Evolutionary conservation across 805 yeast genomes (phyloP).

Genomic region (Schizosaccharomyces lindneri): DNA sequence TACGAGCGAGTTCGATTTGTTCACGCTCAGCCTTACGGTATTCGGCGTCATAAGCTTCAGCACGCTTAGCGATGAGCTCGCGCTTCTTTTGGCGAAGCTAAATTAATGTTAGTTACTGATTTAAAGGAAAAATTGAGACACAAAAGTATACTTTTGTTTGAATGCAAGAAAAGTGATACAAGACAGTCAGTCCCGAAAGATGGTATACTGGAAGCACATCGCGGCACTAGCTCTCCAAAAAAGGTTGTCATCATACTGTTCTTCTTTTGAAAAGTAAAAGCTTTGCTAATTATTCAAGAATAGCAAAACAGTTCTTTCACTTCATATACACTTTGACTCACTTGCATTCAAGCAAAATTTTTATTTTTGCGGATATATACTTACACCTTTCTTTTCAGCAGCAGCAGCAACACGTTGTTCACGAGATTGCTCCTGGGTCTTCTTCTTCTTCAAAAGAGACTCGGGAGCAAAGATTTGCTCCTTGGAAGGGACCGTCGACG

Average conservation of each 20-base stretch:
- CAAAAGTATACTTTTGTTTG: not conserved
- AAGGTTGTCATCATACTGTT: slow-evolving; percentile 10
- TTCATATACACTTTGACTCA: too few species aligned
- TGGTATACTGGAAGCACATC: slow-evolving; percentile 51
- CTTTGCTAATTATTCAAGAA: not conserved
- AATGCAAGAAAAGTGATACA: not conserved
- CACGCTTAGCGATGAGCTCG: slow-evolving; percentile 60
- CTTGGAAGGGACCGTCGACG: slow-evolving; percentile 16
- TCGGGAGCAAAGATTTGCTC: slow-evolving; percentile 19
- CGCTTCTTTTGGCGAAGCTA: slow-evolving; percentile 24
- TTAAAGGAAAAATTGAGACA: slow-evolving; percentile 3
- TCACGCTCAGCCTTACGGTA: slow-evolving; percentile 76
- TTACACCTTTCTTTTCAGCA: slow-evolving; percentile 12
- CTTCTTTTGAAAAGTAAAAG: not conserved
- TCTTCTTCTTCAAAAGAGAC: slow-evolving; percentile 26
- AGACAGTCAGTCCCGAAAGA: slow-evolving; percentile 62
- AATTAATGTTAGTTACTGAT: slow-evolving; percentile 7
- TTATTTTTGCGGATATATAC: not conserved
- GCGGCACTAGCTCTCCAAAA: slow-evolving; percentile 40
- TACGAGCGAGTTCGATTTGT: slow-evolving; percentile 53
- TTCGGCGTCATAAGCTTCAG: slow-evolving; percentile 82
- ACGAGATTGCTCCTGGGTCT: slow-evolving; percentile 26
- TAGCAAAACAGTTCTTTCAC: not conserved
- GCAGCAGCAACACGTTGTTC: slow-evolving; percentile 18
- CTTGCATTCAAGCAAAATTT: not conserved